Base-by-base conservation (phyloP, 805 yeast species). In the Teunomyces panamensis region DNA sequence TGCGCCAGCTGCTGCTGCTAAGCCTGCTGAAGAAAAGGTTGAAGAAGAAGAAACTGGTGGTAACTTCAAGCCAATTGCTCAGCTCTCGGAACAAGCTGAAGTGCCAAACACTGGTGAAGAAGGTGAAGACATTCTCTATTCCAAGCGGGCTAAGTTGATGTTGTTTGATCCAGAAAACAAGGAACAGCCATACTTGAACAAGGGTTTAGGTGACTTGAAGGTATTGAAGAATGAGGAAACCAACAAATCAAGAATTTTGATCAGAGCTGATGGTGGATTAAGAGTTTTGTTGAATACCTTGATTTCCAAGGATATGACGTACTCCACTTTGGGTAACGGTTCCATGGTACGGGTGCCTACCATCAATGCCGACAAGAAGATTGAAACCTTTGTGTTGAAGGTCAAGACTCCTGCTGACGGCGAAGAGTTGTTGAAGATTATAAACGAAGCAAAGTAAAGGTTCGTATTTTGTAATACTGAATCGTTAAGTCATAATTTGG, bases 251-350 rank as follows among this genome's bases (percentile, higher is more conserved):
- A 81, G 98, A 63, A 68, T 88, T 10, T 69, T 92, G 32, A 77
- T 92, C 16, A 81, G 98, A 58, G 88, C 97, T 0, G 98, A 91
- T 48, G 97, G 96, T 27, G 83, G 89, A 34, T 85, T 86, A 34
- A 79, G 96, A 56, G 83, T 90, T 11, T 65, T 92, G 41, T 67
- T 92, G 50, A 92, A 92, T 62, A 72, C 83, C 10, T 67, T 74
- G n/a, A 65, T 90, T 9, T 71, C 79, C 8, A 77, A 77, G 45
- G 80, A 79, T 44, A 69, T 89, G 49, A 71, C 71, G 1, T 91
- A 89, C 62, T 71, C 77, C 9, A 73, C 79, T 3, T 70, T 82
- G 48, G 83, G 92, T 43, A 78, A 84, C 62, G 85, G 88, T 28
- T 80, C 83, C 28, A 67, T 80, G 54, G 82, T 90, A 10, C 77